Evolutionary conservation across 495 filamentous ascomycete genomes (phyloP).

Genomic region (Penicillium tannophilum): DNA sequence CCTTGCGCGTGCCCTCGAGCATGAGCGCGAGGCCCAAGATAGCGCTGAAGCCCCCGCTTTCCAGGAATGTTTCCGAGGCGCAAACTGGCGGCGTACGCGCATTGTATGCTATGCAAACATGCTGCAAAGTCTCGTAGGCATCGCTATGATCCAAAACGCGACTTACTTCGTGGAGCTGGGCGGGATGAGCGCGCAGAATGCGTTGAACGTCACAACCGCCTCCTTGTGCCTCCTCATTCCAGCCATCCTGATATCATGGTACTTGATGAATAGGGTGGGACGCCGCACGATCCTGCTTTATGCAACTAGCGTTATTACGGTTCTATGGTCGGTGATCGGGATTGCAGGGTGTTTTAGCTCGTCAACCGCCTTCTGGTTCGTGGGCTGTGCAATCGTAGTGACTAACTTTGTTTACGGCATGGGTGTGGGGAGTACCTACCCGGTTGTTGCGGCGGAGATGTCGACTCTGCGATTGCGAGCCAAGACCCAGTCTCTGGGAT

Average conservation of each 20-base stretch:
- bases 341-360: neutral
- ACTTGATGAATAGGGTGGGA: slow-evolving; percentile 22
- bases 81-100: slow-evolving; percentile 34
- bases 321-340: neutral
- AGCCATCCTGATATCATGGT: slow-evolving; percentile 16
- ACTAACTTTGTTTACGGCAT: neutral
- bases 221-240: slow-evolving; percentile 26
- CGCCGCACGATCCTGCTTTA: neutral
- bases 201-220: slow-evolving; percentile 27
- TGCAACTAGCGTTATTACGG: neutral
- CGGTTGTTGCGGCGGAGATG: slow-evolving; percentile 27
- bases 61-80: slow-evolving; percentile 29
- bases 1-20: neutral
- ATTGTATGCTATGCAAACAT: slow-evolving; percentile 26
- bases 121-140: slow-evolving; percentile 26
- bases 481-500: slow-evolving; percentile 30
- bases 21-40: neutral
- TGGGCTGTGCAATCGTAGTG: slow-evolving; percentile 4
- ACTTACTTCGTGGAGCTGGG: slow-evolving; percentile 30
- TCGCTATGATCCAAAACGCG: slow-evolving; percentile 24
- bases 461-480: slow-evolving; percentile 31
- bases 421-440: neutral
- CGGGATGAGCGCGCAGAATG: slow-evolving; percentile 21
- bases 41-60: neutral
- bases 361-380: neutral